Conservation (phyloP, 2,329 filamentous ascomycete genomes). For the Colletotrichum neosansevieriae region DNA sequence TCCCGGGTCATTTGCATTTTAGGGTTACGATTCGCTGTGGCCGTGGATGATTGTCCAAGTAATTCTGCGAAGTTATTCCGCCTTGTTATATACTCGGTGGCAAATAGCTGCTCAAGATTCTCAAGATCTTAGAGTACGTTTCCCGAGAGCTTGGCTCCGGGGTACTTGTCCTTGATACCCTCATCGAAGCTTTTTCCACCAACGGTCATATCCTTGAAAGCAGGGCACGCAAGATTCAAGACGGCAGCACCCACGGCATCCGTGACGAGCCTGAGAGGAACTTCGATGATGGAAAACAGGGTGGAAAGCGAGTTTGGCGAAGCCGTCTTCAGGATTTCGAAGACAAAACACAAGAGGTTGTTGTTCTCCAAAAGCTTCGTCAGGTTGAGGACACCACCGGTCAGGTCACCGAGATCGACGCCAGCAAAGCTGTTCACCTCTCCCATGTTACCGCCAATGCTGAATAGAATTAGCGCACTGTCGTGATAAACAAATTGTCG, state of each 20-base stretch:
- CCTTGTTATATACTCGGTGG: too few relatives aligned
- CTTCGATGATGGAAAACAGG: slow-evolving; percentile 49
- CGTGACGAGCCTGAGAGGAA: slow-evolving; percentile 50
- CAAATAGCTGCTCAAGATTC: not conserved
- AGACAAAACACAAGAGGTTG: slow-evolving; percentile 57
- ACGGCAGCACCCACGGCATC: slow-evolving; percentile 47
- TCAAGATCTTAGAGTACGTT: slow-evolving; percentile 5
- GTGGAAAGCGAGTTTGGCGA: slow-evolving; percentile 57
- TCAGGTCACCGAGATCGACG: slow-evolving; percentile 56
- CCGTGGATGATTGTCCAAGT: too few relatives aligned
- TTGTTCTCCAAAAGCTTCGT: slow-evolving; percentile 58
- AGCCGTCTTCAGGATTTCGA: slow-evolving; percentile 53
- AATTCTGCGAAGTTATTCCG: too few relatives aligned
- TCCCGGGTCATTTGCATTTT: too few relatives aligned
- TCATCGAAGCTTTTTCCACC: slow-evolving; percentile 42
- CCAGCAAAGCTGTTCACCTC: slow-evolving; percentile 63
- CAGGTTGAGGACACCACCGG: slow-evolving; percentile 58
- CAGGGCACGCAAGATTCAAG: slow-evolving; percentile 47
- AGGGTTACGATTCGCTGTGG: too few relatives aligned
- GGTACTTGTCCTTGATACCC: slow-evolving; percentile 23
- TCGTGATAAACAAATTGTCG: not conserved
- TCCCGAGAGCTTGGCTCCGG: slow-evolving; percentile 18
- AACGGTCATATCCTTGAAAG: slow-evolving; percentile 45
- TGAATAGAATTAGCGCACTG: slow-evolving; percentile 21
- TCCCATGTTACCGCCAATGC: slow-evolving; percentile 65